Base-by-base conservation (phyloP, 2,329 filamentous ascomycete species). In the Trichoderma oligosporum region DNA sequence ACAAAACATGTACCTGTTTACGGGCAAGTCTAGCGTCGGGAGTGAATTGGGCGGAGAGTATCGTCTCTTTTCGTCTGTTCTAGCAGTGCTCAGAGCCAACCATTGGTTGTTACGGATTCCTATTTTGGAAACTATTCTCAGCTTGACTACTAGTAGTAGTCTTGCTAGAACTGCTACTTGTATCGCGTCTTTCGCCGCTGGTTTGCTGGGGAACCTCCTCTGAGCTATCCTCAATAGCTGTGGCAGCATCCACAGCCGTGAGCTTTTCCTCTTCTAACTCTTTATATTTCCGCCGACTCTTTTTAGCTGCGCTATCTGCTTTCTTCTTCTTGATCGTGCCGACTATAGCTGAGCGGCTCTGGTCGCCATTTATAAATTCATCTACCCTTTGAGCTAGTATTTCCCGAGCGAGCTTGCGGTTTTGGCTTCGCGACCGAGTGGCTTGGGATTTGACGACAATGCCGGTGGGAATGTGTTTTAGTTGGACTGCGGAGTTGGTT, bases 391-490 rank as follows among this genome's bases (percentile, higher is more conserved):
- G 85, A 22, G 88, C 89, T 27, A 97, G 79, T 39, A 96, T 76
- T 63, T 85, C 79, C 38, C 92, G 82, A 11, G 94, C 94, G 61
- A 90, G 87, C 71, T 88, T 92, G 61, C 92, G 84, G 71, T 99
- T 99, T 73, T 96, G 89, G 57, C 82, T 82, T 16, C 91, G 84
- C 1, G 89, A 95, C 46, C 94, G 86, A 7, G 94, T 97, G 18
- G 87, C 91, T 74, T 99, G 94, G 56, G 85, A 93, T 75, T 99
- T 99, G 61, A 99, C 83, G 12, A 97, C 92, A 53, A 97, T 84
- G 60, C 93, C 93, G 0, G 92, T 96, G 5, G 93, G 91, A 14
- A 88, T 75, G 72, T 99, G 94, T 64, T 87, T 94, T 33, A 99
- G 79, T 71, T 99, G 94, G 2, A 97, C 93, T 35, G 93, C 93